These are phyloP conservation scores for Pythium phragmitis DNA, from an alignment of 352 stramenopile species.

Conservation along the genomic window DNA sequence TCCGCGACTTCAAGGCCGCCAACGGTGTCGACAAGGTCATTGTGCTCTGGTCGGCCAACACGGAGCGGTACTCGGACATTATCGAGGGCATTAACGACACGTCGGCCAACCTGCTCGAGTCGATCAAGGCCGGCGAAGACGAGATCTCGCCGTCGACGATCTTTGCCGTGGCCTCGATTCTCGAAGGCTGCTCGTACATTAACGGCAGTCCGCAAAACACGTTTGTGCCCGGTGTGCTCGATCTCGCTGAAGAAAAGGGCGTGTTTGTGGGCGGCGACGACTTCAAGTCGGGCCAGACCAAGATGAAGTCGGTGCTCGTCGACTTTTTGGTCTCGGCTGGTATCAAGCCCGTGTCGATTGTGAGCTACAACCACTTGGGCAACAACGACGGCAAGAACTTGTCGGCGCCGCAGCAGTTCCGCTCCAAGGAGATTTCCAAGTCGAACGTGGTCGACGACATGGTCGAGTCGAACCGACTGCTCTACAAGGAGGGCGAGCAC, in stretches of 20 bases:
- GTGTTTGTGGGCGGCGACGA: constrained; percentile 98
- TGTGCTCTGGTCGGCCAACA: constrained; percentile 99
- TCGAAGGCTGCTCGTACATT: constrained; percentile 99
- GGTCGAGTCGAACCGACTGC: constrained; percentile 96
- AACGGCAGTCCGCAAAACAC: constrained; percentile 99
- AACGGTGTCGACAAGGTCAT: constrained; percentile 98
- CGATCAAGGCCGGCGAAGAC: constrained; percentile 94
- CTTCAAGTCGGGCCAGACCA: constrained; percentile 99
- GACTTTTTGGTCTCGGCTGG: constrained; percentile 98
- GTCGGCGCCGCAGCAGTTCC: constrained; percentile 98
- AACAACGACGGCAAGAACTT: constrained; percentile 99
- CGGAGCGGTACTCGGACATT: constrained; percentile 97
- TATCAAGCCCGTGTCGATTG: constrained; percentile 99
- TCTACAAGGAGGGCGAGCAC: constrained; percentile 98
- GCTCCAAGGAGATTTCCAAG: constrained; percentile 99
- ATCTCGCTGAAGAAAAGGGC: constrained; percentile 93
- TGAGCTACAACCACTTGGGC: constrained; percentile 99
- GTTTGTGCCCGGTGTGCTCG: constrained; percentile 97
- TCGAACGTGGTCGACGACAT: constrained; percentile 99
- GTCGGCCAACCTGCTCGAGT: constrained; percentile 94
- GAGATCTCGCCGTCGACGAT: constrained; percentile 97
- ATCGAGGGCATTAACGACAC: constrained; percentile 98
- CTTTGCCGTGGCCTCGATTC: constrained; percentile 97
- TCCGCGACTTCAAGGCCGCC: constrained; percentile 95
- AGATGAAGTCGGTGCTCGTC: constrained; percentile 99